Base-by-base conservation (phyloP, 495 filamentous ascomycete species). In the Talaromyces adpressus region DNA sequence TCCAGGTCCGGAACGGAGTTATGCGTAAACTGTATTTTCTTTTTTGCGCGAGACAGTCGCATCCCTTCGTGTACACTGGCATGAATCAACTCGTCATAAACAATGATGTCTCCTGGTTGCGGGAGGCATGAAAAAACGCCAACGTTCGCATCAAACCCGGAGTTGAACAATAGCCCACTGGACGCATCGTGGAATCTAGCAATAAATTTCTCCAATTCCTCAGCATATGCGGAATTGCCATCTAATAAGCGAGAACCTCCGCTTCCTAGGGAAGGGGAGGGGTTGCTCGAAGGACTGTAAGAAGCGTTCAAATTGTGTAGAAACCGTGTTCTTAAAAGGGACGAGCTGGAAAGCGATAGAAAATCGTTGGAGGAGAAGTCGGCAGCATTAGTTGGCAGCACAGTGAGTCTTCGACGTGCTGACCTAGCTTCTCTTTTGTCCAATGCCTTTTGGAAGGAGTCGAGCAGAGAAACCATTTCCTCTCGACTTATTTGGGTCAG, bases 61-160 rank as follows among this genome's bases (percentile, higher is more conserved):
- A 93, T 91, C 0, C 91, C 91, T 49, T 92, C 90, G 61, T 89
- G 88, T 0, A 87, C 82, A 68, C 88, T 91, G 1, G 91, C 91
- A 68, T 93, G 91, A 20, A 93, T 84, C 34, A 86, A 72, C 70
- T 87, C 87, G 70, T 94, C 91, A 67, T 88, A 88, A 4, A 93
- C 64, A 8, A 94, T 79, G 5, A 84, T 70, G 75, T 94, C 91
- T 4, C 85, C 87, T 0, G 77, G 77, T 58, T 89, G 89, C 4
- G 90, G 89, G 12, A 92, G 73, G 62, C 80, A 86, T 4, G 82
- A 75, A 23, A 90, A 85, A 2, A 92, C 77, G 2, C 87, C 90
- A 0, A 84, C 77, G 69, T 92, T 93, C 14, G 89, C 91, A 67
- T 92, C 89, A 70, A 83, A 91, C 6, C 89, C 91, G 2, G 89